Base-by-base conservation (phyloP, 305 asterid genomes). In the Nicotiana rustica region DNA sequence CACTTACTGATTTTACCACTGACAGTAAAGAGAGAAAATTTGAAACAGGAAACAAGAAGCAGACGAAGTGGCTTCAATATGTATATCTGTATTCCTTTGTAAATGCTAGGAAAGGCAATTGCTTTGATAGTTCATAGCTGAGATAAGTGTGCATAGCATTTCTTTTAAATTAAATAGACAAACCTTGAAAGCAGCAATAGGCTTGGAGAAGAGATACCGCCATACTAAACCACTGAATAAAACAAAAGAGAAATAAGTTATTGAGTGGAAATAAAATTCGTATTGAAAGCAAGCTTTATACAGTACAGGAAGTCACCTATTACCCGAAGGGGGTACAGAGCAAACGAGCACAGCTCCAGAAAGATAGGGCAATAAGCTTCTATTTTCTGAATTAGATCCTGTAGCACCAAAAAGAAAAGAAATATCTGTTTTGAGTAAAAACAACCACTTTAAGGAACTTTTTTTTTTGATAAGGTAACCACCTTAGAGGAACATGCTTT, bases 281-380 rank as follows among this genome's bases (percentile, higher is more conserved):
- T 44, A 18, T 41, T 0, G 10, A 61, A 78, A 77, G 79, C 25
- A 71, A 81, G 85, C 33, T 55, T 75, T 2, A 12, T 62, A 10
- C 52, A 33, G 61, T 33, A 75, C n/a, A n/a, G 84, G 81, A 67
- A 86, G 81, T 82, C 87, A 93, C 99, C 97, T 92, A 84, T 95
- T 95, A 83, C 98, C 97, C 38, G 98, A 90, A 77, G 99, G 97
- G 82, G 99, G 98, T 57, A 93, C 98, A 35, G 98, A 93, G 88
- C 99, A 95, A 81, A 92, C 88, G 66, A 95, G 94, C 79, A 85
- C 91, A 29, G 92, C 93, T 81, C 93, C 97, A 79, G 97, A 88
- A 60, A 95, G 93, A 86, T 61, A 77, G 5, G 94, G 92, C 83
- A 83, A 78, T 47, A 66, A 61, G 77, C 31, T 62, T 86, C 85